phyloP scores from a whole-genome alignment of 345 rosid species.

The Jatropha curcas region DNA sequence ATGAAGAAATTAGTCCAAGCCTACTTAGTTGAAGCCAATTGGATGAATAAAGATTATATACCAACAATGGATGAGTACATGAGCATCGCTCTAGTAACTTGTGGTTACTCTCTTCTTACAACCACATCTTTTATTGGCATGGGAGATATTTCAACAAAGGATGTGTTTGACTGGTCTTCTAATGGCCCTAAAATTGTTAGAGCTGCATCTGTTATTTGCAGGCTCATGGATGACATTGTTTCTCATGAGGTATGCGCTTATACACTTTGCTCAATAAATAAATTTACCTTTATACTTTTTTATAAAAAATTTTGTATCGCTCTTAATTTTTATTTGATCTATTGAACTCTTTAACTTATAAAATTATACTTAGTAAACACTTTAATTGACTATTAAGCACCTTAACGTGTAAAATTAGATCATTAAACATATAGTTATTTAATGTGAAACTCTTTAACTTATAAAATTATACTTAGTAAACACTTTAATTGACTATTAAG shows the following conservation, averaged over 20 bases:
- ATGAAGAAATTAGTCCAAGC: slow-evolving; percentile 11
- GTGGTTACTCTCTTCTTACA: slow-evolving; percentile 17
- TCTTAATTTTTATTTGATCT: too few relatives aligned
- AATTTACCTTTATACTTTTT: too few relatives aligned
- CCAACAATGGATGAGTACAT: slow-evolving; percentile 39
- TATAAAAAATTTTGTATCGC: too few relatives aligned
- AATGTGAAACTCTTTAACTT: too few relatives aligned
- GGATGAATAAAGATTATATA: slow-evolving; percentile 20
- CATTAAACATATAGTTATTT: too few relatives aligned
- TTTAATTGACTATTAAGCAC: too few relatives aligned
- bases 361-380: too few relatives aligned
- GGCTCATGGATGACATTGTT: slow-evolving; percentile 36
- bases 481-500: too few relatives aligned
- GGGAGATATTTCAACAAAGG: slow-evolving; percentile 25
- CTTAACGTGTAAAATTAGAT: too few relatives aligned
- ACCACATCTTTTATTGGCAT: slow-evolving; percentile 24
- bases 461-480: too few relatives aligned
- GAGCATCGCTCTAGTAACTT: slow-evolving; percentile 15
- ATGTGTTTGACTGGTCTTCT: slow-evolving; percentile 26
- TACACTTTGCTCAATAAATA: too few relatives aligned
- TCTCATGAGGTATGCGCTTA: slow-evolving; percentile 5
- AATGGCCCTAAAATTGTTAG: slow-evolving; percentile 19
- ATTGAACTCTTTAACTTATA: too few relatives aligned
- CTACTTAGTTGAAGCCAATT: slow-evolving; percentile 34
- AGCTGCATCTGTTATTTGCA: slow-evolving; percentile 18